Conservation (phyloP, 2,329 filamentous ascomycete species). For the Piedraia hortae region DNA sequence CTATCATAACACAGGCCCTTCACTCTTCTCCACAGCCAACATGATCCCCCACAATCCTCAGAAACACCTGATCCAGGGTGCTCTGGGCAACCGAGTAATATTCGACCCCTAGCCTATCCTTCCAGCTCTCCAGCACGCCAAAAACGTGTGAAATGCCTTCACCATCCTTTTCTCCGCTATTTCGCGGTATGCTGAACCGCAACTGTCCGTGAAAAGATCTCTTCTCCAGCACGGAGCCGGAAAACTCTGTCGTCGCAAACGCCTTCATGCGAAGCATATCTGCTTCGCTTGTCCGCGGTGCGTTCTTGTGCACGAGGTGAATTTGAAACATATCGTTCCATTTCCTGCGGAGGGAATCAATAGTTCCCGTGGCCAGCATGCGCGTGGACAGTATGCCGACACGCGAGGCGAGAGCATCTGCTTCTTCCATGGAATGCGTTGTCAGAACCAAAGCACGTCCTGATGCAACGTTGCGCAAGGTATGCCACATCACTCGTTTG, state of each 20-base stretch:
- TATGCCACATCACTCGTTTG: slow-evolving; percentile 84
- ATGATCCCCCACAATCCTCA: slow-evolving; percentile 75
- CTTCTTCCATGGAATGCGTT: slow-evolving; percentile 89
- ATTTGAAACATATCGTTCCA: slow-evolving; percentile 61
- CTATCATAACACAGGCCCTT: too few species aligned
- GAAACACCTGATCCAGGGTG: slow-evolving; percentile 72
- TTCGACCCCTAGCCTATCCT: slow-evolving; percentile 40
- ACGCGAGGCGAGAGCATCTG: slow-evolving; percentile 57
- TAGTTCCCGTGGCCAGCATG: slow-evolving; percentile 65
- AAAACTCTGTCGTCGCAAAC: slow-evolving; percentile 37
- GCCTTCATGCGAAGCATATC: slow-evolving; percentile 38
- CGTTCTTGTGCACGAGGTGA: slow-evolving; percentile 48
- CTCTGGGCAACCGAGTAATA: slow-evolving; percentile 74
- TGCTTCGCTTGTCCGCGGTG: slow-evolving; percentile 40
- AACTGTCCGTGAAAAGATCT: slow-evolving; percentile 66
- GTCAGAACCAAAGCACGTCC: slow-evolving; percentile 69
- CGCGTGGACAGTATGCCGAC: slow-evolving; percentile 64
- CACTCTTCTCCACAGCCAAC: too few species aligned
- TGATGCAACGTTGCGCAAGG: slow-evolving; percentile 41
- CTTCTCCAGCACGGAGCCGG: slow-evolving; percentile 38
- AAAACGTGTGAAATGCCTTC: slow-evolving; percentile 40
- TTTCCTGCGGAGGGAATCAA: slow-evolving; percentile 39
- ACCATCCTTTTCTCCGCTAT: not conserved
- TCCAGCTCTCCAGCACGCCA: slow-evolving; percentile 42
- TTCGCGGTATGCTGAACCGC: slow-evolving; percentile 43